A percentile compares a stretch with the other conserved stretches of the same genome.
These are phyloP conservation scores for Ophiosphaerella narmari DNA, from an alignment of 2,329 filamentous ascomycete species.

Conservation along the genomic window DNA sequence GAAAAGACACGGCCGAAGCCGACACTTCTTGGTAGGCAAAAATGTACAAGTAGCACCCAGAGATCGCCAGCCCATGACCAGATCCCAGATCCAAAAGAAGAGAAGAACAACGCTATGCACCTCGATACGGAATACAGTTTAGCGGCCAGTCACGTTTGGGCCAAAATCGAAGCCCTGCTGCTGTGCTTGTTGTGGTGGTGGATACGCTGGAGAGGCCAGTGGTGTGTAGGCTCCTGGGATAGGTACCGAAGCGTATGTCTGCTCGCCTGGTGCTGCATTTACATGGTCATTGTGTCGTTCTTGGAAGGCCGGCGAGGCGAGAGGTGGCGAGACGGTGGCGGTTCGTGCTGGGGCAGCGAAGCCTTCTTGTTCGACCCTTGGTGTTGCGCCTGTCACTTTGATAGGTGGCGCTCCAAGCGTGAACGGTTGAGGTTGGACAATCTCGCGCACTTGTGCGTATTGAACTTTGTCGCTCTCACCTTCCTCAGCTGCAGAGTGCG, in stretches of 20 bases:
- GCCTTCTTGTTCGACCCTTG: constrained; percentile 65
- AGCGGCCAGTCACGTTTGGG: constrained; percentile 29
- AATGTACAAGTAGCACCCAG: constrained; percentile 30
- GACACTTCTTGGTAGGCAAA: constrained; percentile 14
- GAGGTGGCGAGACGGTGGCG: constrained; percentile 44
- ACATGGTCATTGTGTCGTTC: constrained; percentile 66
- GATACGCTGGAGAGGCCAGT: constrained; percentile 50
- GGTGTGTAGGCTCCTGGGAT: constrained; percentile 81
- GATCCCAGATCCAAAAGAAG: constrained; percentile 22
- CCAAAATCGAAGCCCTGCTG: constrained; percentile 47
- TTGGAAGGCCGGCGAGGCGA: constrained; percentile 41
- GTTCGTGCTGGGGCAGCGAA: constrained; percentile 56
- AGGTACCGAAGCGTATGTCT: constrained; percentile 81
- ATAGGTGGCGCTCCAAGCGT: constrained; percentile 82
- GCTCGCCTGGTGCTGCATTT: constrained; percentile 75
- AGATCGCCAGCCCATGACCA: constrained; percentile 24
- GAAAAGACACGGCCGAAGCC: constrained; percentile 9
- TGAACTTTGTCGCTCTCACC: constrained; percentile 51
- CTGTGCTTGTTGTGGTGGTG: constrained; percentile 28
- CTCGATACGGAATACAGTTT: constrained; percentile 13
- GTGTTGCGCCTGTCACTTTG: constrained; percentile 78
- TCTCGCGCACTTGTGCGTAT: constrained; percentile 49
- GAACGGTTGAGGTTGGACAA: constrained; percentile 66
- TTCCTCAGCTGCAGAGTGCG: constrained; percentile 57
- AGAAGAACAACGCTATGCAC: constrained; percentile 2